Base-by-base conservation (phyloP, 1,284 basidiomycete genomes). In the Sporisorium exsertum region DNA sequence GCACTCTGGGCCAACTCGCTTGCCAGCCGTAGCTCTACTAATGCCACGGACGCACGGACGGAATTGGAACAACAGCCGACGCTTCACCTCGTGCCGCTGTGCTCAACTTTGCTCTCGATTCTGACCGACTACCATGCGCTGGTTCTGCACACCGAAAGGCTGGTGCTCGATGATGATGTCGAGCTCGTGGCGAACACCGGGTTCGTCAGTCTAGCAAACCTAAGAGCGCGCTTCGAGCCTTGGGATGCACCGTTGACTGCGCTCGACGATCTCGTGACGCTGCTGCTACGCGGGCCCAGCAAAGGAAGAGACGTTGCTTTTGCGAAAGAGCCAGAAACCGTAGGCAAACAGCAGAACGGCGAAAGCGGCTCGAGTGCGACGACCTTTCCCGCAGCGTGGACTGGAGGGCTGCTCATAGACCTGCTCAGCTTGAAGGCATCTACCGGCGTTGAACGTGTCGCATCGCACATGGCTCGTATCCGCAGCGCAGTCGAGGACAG, bases 351-450 rank as follows among this genome's bases (percentile, higher is more conserved):
- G 18, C 22, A 53, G n/a, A 12, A 46, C 20, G 47, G 37, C 18
- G 42, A 47, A 18, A 5, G 15, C 2, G 43, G 37, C 20, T 26
- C 22, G 2, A 35, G 43, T 9, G 33, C 66, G 1, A 20, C 66
- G 2, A 20, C 24, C 5, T 66, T 73, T 26, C 72, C 73, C 18
- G 24, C 64, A 24, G 56, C 54, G 2, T 80, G 78, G 78, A 80
- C 78, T 12, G 78, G 78, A 12, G 78, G 78, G 4, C 50, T 72
- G 49, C 60, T 80, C 33, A 68, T 80, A 29, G 75, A 80, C 55
- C 59, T 80, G 50, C 64, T 80, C 45, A 62, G 54, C 37, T 32
- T 68, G 13, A 67, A 64, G 29, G 72, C 76, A 10, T 58, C 60
- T 18, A 78, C 76, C 0, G 70, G 72, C 16, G 73, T 80, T 45